Evolutionary conservation across 192 early-diverging fungal species (phyloP), one percentile per base, ranked within the genome.

Genomic region (Coemansia sp.): DNA sequence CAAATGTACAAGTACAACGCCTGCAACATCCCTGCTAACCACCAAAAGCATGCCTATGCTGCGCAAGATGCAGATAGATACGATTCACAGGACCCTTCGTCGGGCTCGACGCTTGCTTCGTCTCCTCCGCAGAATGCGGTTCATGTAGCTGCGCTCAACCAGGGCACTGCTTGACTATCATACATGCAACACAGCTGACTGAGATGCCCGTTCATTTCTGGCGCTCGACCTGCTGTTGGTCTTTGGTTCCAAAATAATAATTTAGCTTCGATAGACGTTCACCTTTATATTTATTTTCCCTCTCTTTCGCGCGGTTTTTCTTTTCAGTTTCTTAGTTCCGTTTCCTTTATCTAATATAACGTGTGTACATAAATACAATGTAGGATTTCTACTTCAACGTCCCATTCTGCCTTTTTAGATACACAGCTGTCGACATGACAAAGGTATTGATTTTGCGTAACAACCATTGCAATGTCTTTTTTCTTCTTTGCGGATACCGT

Each of bases 101-200:
- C 80, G 2, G 80, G 71, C 16, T 77, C 74, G 2, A 83, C 80
- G 21, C 61, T 83, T 63, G 72, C 72, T 2, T 77, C 80, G 20
- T 68, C 80, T 36, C 76, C 80, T n/a, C 80, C 80, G 10, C 62
- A 48, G 6, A 68, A 72, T 38, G 60, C 80, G 6, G 48, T 70
- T 14, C 68, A 61, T 0, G 64, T 74, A 14, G 57, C 74, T 16
- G 66, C 71, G 4, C 59, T 77, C 8, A 51, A 73, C 62, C 68
- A 76, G 7, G 68, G 65, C 56, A 63, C 68, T 10, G 66, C 68
- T 12, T 80, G 57, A 24, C 39, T 64, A n/a, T 45, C 46, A 9
- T 53, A 18, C 11, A 43, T 62, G 53, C 23, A 57, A 60, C 16
- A 63, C 62, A 5, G 0, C 20, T 52, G 45, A 41, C 9, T 4